phyloP scores from a whole-genome alignment of 2,329 filamentous ascomycete genomes.

The Pseudophaeomoniella oleicola region DNA sequence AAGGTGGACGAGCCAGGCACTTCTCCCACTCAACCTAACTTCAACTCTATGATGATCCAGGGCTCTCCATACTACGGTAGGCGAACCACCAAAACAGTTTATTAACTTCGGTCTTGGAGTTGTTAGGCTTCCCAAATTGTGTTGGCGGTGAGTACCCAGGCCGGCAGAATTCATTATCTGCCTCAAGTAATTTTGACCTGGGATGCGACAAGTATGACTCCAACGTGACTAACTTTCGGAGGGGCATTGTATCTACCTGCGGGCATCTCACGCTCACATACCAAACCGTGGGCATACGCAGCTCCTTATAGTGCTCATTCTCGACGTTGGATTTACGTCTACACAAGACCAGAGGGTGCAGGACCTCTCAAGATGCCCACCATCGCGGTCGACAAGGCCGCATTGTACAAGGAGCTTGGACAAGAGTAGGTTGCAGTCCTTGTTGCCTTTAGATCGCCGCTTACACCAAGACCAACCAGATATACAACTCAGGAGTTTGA shows the following conservation, averaged over 20 bases:
- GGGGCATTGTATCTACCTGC: too few relatives aligned
- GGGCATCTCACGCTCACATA: too few relatives aligned
- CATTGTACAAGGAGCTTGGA: constrained; percentile 83
- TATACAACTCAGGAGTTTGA: constrained; percentile 93
- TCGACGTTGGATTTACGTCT: too few relatives aligned
- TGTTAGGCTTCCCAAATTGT: neutral
- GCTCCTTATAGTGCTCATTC: too few relatives aligned
- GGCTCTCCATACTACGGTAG: too few relatives aligned
- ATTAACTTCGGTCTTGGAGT: too few relatives aligned
- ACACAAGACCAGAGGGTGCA: too few relatives aligned
- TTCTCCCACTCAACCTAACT: neutral
- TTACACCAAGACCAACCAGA: constrained; percentile 26
- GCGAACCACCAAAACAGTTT: too few relatives aligned
- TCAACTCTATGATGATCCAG: too few relatives aligned
- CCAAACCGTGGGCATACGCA: too few relatives aligned
- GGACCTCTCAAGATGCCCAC: constrained; percentile 83
- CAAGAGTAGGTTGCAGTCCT: constrained; percentile 48
- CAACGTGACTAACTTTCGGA: too few relatives aligned
- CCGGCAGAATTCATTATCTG: neutral
- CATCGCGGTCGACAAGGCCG: constrained; percentile 90
- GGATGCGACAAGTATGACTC: neutral
- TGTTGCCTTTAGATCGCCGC: neutral
- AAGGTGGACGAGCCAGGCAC: neutral
- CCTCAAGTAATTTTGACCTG: neutral
- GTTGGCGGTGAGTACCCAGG: neutral